Evolutionary conservation across 2,329 filamentous ascomycete genomes (phyloP).

Genomic region (Fusarium sp.): DNA sequence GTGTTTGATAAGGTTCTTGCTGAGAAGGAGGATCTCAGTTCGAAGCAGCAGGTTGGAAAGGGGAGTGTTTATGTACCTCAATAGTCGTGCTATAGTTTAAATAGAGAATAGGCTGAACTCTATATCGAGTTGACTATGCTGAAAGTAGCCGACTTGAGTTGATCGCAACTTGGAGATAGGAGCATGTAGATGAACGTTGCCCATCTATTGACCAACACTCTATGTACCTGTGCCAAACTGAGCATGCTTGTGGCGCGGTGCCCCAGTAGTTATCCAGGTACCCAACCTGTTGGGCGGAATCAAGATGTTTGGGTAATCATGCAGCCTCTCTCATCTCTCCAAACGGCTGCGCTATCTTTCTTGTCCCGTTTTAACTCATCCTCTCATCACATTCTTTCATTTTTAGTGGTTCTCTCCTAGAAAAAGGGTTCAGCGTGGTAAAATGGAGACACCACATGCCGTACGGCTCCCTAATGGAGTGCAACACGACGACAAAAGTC

Average conservation of each 20-base stretch:
- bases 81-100: slow-evolving; percentile 12
- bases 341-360: not conserved
- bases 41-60: slow-evolving; percentile 38
- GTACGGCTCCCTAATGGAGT: not conserved
- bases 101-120: not conserved
- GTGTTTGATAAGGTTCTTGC: slow-evolving; percentile 61
- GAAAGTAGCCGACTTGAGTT: not conserved
- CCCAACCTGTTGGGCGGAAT: not conserved
- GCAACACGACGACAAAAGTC: not conserved
- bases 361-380: not conserved
- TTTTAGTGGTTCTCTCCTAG: not conserved
- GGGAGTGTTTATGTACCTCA: slow-evolving; percentile 42
- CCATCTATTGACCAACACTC: not conserved
- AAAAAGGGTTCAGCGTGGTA: not conserved
- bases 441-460: not conserved
- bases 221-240: not conserved
- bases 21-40: slow-evolving; percentile 23
- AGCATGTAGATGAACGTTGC: not conserved
- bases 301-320: not conserved
- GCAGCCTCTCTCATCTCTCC: not conserved
- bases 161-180: not conserved
- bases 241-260: not conserved
- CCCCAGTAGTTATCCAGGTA: not conserved
- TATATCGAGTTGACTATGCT: not conserved
- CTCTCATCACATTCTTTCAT: not conserved